Evolutionary conservation across 1,139 yeast species (phyloP).

Genomic region (Barnettozyma hawaiiensis): DNA sequence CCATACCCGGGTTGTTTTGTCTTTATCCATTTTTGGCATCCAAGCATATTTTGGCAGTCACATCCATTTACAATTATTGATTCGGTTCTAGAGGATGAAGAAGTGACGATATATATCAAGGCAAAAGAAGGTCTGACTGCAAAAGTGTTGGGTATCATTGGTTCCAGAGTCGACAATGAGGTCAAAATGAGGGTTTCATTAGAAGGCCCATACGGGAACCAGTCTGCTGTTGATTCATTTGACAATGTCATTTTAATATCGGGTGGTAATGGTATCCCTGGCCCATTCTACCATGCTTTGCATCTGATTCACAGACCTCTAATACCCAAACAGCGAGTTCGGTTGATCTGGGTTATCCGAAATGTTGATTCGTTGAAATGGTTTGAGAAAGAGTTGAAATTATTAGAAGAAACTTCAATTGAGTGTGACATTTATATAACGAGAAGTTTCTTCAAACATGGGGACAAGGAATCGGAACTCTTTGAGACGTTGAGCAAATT

Average conservation of each 20-base stretch:
- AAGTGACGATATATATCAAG: slow-evolving; percentile 38
- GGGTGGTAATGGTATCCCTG: slow-evolving; percentile 75
- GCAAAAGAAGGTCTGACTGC: slow-evolving; percentile 43
- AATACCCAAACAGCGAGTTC: slow-evolving; percentile 25
- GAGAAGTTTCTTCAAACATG: slow-evolving; percentile 8
- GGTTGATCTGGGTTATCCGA: slow-evolving; percentile 45
- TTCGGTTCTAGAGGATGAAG: slow-evolving; percentile 31
- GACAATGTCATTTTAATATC: slow-evolving; percentile 50
- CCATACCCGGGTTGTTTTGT: slow-evolving; percentile 34
- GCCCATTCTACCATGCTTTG: slow-evolving; percentile 35
- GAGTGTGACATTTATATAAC: slow-evolving; percentile 24
- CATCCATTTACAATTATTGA: slow-evolving; percentile 47
- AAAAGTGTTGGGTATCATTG: slow-evolving; percentile 28
- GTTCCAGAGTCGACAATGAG: slow-evolving; percentile 12
- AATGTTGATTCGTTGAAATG: slow-evolving; percentile 44
- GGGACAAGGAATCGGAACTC: slow-evolving; percentile 4
- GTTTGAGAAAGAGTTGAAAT: slow-evolving; percentile 41
- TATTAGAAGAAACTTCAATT: slow-evolving; percentile 26
- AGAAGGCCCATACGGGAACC: slow-evolving; percentile 59
- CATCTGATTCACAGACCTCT: slow-evolving; percentile 15
- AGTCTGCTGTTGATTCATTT: slow-evolving; percentile 47
- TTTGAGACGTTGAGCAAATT: slow-evolving; percentile 10
- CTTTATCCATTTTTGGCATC: slow-evolving; percentile 36
- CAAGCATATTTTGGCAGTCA: slow-evolving; percentile 47
- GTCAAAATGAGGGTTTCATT: slow-evolving; percentile 34